phyloP scores from a whole-genome alignment of 345 rosid genomes.

The Dipteronia sinensis region DNA sequence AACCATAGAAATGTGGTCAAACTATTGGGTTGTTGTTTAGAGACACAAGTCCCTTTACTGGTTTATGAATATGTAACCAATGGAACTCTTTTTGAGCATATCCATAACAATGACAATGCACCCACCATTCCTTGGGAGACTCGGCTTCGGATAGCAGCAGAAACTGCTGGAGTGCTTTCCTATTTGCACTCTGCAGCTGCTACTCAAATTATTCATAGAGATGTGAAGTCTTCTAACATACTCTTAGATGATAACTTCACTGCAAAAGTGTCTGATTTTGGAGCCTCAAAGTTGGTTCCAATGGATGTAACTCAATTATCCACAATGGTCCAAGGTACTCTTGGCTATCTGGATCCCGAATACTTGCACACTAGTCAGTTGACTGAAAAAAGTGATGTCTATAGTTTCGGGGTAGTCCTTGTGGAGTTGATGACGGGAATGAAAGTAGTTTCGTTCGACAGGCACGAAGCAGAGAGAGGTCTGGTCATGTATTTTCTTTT shows the following conservation, averaged over 20 bases:
- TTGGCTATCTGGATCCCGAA: slow-evolving; percentile 49
- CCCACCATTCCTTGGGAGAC: slow-evolving; percentile 31
- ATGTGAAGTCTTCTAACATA: slow-evolving; percentile 50
- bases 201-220: slow-evolving; percentile 45
- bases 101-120: slow-evolving; percentile 11
- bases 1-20: slow-evolving; percentile 32
- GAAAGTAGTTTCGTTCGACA: slow-evolving; percentile 31
- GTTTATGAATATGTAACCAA: slow-evolving; percentile 32
- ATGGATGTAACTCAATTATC: slow-evolving; percentile 35
- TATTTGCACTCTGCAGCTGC: slow-evolving; percentile 50
- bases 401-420: slow-evolving; percentile 52
- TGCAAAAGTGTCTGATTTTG: slow-evolving; percentile 54
- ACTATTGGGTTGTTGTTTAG: slow-evolving; percentile 32
- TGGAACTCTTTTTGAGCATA: slow-evolving; percentile 21
- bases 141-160: slow-evolving; percentile 39
- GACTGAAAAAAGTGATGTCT: slow-evolving; percentile 58
- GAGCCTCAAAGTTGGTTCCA: slow-evolving; percentile 47
- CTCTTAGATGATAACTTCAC: slow-evolving; percentile 40
- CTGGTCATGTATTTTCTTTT: slow-evolving; percentile 31
- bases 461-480: slow-evolving; percentile 29
- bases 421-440: slow-evolving; percentile 35
- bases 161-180: slow-evolving; percentile 39
- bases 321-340: slow-evolving; percentile 53
- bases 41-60: slow-evolving; percentile 28
- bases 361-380: slow-evolving; percentile 38